Conservation (phyloP, 768 basidiomycete genomes). For the Tubosaeta brunneosetosa region DNA sequence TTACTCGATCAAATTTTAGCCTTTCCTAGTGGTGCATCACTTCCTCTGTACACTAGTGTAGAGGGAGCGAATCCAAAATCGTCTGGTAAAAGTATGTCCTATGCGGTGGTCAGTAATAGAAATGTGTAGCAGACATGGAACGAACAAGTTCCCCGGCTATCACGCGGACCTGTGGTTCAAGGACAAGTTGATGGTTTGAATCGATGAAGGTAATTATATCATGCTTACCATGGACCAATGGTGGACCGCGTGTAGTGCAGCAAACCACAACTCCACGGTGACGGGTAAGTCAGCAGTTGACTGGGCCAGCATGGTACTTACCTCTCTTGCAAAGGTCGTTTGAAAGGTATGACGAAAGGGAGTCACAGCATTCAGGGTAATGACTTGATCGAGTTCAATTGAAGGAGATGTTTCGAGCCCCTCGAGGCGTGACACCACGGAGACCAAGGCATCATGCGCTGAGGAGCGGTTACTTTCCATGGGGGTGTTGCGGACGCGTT, state of each 20-base stretch:
- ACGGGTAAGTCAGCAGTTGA: slow-evolving; percentile 1
- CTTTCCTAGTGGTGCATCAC: slow-evolving; percentile 58
- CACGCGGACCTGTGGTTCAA: slow-evolving; percentile 58
- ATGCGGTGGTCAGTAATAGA: slow-evolving; percentile 7
- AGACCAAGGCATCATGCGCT: slow-evolving; percentile 53
- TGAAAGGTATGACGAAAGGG: slow-evolving; percentile 70
- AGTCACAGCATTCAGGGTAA: slow-evolving; percentile 77
- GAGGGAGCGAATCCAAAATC: slow-evolving; percentile 88
- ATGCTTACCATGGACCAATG: slow-evolving; percentile 81
- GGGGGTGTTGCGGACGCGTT: slow-evolving; percentile 70
- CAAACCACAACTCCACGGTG: slow-evolving; percentile 69
- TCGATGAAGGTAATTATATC: neutral
- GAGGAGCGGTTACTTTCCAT: slow-evolving; percentile 69
- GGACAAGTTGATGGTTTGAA: slow-evolving; percentile 1
- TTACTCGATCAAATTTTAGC: slow-evolving; percentile 48
- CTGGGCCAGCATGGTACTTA: slow-evolving; percentile 24
- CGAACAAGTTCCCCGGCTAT: slow-evolving; percentile 79
- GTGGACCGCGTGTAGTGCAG: slow-evolving; percentile 80
- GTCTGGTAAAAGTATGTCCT: slow-evolving; percentile 66
- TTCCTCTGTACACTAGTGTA: slow-evolving; percentile 71
- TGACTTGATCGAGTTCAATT: slow-evolving; percentile 47
- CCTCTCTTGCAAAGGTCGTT: slow-evolving; percentile 82
- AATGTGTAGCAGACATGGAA: slow-evolving; percentile 7
- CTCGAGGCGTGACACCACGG: slow-evolving; percentile 54
- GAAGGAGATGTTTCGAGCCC: slow-evolving; percentile 40